Percentiles rank a stretch among this genome's conserved stretches.
Conservation (phyloP, 306 rosid genomes). For the Styphnolobium japonicum region DNA sequence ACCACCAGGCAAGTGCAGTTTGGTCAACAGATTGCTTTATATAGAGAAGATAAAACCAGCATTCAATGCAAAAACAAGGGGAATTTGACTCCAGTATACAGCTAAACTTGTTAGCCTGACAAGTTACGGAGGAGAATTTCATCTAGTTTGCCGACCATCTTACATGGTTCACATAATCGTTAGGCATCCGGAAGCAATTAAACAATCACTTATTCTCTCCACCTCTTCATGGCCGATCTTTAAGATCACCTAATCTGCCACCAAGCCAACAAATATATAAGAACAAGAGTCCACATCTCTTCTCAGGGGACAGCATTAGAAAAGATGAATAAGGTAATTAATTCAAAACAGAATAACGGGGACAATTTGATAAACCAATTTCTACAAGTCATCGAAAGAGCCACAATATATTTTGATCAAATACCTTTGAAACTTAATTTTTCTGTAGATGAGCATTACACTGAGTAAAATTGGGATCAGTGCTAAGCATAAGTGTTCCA, state of each 20-base stretch:
- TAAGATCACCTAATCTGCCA: constrained; percentile 44
- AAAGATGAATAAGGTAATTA: background rate
- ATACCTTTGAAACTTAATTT: constrained; percentile 46
- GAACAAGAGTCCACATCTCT: background rate
- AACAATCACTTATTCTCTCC: background rate
- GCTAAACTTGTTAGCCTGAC: constrained; percentile 1
- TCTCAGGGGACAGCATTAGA: background rate
- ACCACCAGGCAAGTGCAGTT: constrained; percentile 3
- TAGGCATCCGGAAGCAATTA: background rate
- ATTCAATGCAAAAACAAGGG: background rate
- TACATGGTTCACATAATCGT: background rate
- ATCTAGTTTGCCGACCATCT: background rate
- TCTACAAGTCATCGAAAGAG: background rate
- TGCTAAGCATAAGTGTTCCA: constrained; percentile 59
- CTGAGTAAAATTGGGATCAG: constrained; percentile 48
- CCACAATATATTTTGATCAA: background rate
- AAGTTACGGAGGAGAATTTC: background rate
- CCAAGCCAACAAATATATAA: constrained; percentile 23
- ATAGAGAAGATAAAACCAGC: background rate
- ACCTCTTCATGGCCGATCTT: constrained; percentile 42
- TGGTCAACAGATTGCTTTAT: constrained; percentile 27
- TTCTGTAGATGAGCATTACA: constrained; percentile 60
- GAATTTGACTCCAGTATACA: constrained; percentile 8
- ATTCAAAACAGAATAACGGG: background rate
- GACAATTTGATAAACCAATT: background rate